Conservation (phyloP, 2,329 filamentous ascomycete species). For the Tetracladium maxilliforme region DNA sequence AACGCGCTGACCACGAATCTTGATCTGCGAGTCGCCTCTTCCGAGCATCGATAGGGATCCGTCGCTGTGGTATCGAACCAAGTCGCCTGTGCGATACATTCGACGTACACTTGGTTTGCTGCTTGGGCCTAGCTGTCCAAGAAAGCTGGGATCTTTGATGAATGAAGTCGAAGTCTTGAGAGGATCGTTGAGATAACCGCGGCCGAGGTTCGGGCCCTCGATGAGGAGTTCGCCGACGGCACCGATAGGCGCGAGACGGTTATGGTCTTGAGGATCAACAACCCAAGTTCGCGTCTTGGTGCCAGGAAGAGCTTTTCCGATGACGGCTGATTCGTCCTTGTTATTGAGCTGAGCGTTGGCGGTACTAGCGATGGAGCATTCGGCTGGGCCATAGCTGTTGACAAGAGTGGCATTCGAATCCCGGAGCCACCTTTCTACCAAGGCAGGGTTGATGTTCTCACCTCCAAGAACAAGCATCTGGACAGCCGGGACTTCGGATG, state of each 20-base stretch:
- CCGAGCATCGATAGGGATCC: constrained; percentile 39
- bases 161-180: constrained; percentile 43
- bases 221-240: no score
- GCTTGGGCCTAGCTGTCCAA: constrained; percentile 21
- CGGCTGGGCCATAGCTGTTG: constrained; percentile 24
- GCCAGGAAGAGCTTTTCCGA: no score
- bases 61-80: constrained; percentile 36
- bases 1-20: constrained; percentile 49
- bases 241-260: no score
- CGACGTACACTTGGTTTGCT: constrained; percentile 17
- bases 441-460: constrained; percentile 18
- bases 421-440: constrained; percentile 20
- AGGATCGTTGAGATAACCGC: constrained; percentile 43
- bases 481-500: constrained; percentile 9
- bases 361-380: constrained; percentile 7
- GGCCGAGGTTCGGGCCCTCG: constrained; percentile 44
- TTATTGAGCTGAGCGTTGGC: no score
- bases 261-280: no score
- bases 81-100: constrained; percentile 45
- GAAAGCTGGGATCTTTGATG: constrained; percentile 38
- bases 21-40: constrained; percentile 53
- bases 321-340: no score
- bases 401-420: constrained; percentile 18
- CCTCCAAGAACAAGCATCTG: constrained; percentile 10
- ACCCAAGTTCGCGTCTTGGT: no score